Evolutionary conservation across 345 rosid species (phyloP).

Genomic region (Trapa incisa): DNA sequence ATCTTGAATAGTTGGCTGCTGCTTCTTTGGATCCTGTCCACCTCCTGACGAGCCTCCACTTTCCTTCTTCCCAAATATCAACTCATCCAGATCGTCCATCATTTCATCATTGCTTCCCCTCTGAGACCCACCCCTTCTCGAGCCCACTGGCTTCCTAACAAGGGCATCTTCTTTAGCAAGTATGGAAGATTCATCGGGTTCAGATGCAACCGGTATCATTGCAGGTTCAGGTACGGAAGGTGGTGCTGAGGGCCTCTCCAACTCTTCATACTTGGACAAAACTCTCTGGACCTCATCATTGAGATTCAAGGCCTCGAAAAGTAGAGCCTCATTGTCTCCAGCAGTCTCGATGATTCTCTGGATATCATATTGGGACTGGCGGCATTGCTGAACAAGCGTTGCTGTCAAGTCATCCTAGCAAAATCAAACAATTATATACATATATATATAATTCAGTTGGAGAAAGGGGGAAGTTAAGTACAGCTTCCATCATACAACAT

Average conservation of each 20-base stretch:
- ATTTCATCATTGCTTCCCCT: slow-evolving; percentile 60
- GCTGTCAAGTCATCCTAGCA: slow-evolving; percentile 72
- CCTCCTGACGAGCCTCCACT: slow-evolving; percentile 45
- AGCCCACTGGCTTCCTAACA: slow-evolving; percentile 60
- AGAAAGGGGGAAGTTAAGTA: neutral
- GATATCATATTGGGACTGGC: slow-evolving; percentile 41
- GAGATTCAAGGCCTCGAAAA: slow-evolving; percentile 86
- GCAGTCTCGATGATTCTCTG: slow-evolving; percentile 70
- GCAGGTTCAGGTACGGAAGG: slow-evolving; percentile 55
- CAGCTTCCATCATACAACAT: neutral
- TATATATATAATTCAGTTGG: neutral
- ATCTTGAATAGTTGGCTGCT: slow-evolving; percentile 49
- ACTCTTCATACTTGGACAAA: slow-evolving; percentile 55
- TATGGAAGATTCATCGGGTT: slow-evolving; percentile 59
- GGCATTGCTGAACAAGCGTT: slow-evolving; percentile 70
- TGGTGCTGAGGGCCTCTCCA: slow-evolving; percentile 40
- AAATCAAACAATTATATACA: neutral
- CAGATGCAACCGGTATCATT: slow-evolving; percentile 76
- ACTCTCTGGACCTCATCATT: slow-evolving; percentile 82
- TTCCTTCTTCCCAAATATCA: slow-evolving; percentile 85
- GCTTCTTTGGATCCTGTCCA: slow-evolving; percentile 34
- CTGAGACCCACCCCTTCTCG: slow-evolving; percentile 29
- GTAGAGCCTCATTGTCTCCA: slow-evolving; percentile 73
- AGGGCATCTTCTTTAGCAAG: slow-evolving; percentile 50
- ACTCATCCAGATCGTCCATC: slow-evolving; percentile 97